A percentile compares a stretch with the other conserved stretches of the same genome.
These are phyloP conservation scores for Prunella vulgaris DNA, from an alignment of 257 asterid genomes.

Conservation along the genomic window DNA sequence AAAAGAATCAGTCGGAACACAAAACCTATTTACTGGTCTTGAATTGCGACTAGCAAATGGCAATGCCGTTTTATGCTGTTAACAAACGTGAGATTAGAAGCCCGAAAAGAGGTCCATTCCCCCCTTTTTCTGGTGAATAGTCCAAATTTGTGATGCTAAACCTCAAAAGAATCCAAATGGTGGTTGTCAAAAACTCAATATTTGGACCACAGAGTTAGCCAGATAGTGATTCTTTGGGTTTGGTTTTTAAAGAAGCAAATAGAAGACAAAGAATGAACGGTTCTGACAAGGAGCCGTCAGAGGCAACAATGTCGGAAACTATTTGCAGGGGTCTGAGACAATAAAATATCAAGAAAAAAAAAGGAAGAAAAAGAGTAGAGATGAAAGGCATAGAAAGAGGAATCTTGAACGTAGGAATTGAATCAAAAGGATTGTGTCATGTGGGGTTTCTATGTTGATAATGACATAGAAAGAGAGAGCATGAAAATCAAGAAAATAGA, in stretches of 20 bases:
- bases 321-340: conserved; percentile 4
- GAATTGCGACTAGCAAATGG: conserved; percentile 14
- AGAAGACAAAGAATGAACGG: conserved; percentile 25
- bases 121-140: conserved; percentile 10
- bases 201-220: conserved; percentile 20
- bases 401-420: conserved; percentile 8
- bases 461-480: conserved; percentile 9
- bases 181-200: conserved; percentile 17
- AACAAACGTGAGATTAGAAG: conserved; percentile 5
- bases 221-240: neutral
- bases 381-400: conserved; percentile 14
- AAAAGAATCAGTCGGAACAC: neutral
- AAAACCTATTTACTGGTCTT: conserved; percentile 8
- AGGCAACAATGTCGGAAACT: conserved; percentile 28
- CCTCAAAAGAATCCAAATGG: conserved; percentile 15
- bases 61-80: conserved; percentile 19
- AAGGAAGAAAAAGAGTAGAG: neutral
- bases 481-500: neutral
- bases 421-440: conserved; percentile 1
- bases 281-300: conserved; percentile 37
- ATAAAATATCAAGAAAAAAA: conserved; percentile 7
- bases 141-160: conserved; percentile 13
- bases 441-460: conserved; percentile 17
- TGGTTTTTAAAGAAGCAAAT: neutral
- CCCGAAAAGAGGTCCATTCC: conserved; percentile 7